Base-by-base conservation (phyloP, 371 early-diverging fungal genomes). In the Nosema muscidifuracis region DNA sequence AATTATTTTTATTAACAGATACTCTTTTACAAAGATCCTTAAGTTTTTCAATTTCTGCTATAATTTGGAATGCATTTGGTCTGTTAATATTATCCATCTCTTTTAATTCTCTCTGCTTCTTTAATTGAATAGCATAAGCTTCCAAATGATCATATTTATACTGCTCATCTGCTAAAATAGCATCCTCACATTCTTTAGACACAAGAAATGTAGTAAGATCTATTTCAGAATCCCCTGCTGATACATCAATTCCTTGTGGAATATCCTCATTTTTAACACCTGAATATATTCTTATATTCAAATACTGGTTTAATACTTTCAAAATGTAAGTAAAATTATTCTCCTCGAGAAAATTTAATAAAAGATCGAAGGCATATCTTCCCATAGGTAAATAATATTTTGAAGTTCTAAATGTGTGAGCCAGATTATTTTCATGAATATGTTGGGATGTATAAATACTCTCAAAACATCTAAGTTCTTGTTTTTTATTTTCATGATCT, bases 311-410 rank as follows among this genome's bases (percentile, higher is more conserved):
- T 42, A 95, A 87, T n/a, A 96, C 86, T 67, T 92, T 87, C 74
- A 94, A 85, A 66, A 97, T 80, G 40, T 90, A 85, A 73, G 88
- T 87, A 70, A 89, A 87, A 70, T 89, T 87, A 81, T 91, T 91
- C 65, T 92, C 92, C 82, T 94, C 90, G 65, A 97, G 82, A 81
- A 90, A 96, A 51, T 89, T 85, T 53, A 95, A 81, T 65, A 97
- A 86, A 6, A 99, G 86, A 81, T 92, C 91, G 75, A 90, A 91
- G 0, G 94, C 90, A 43, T 91, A 91, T 28, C 88, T 85, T 38
- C 90, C 87, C 89, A 98, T 89, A 7, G 87, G 85, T 31, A 97
- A 73, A 55, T 85, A 85, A 84, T 94, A 98, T 78, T 93, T 91
- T 83, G 90, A 89, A 43, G 82, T 81, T 42, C 89, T 86, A 82